Evolutionary conservation across 1,284 basidiomycete genomes (phyloP), one percentile per base, ranked within the genome.

Genomic region (Ceraceosorus bombacis): DNA sequence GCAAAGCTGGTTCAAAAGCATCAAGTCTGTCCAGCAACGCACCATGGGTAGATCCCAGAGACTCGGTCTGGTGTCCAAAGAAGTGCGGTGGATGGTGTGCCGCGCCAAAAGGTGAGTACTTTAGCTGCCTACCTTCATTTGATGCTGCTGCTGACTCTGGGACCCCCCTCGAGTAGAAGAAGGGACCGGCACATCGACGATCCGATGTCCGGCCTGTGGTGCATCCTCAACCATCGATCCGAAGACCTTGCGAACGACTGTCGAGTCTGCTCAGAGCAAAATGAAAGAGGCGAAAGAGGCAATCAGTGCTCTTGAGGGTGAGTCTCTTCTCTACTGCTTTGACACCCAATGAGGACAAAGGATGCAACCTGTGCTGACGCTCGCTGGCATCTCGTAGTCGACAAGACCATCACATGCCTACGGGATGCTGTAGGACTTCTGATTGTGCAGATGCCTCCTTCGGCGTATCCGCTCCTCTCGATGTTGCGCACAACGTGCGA

Each of bases 381-480:
- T 27, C 27, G 27, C 2, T 27, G 27, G 27, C 27, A 3, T 27
- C 27, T 27, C 27, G 27, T 46, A 10, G 10, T 46, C 15, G 10
- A 15, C 15, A 46, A 15, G 4, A 15, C 43, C 43, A 10, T 10
- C 9, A 46, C 10, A 10, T 46, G 89, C 88, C 2, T 83, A 82
- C 13, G 69, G 72, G 9, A 77, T 88, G 9, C 51, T 54, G 41
- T 13, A 55, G 41, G 6, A 15, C 7, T 52, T 79, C 88, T 48
- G 76, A 78, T 4, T 81, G 83, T 0, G 83, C 85, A 2, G 81
- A 85, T 2, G 5, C 62, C 67, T 15, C 69, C 69, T 9, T 71
- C 69, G 13, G 62, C 59, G 53, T 85, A 90, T 67, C 91, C 91
- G 2, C 82, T 90, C 10, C 84, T 92, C 12, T 85, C 84, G 0